A percentile compares a stretch with the other conserved stretches of the same genome.
phyloP scores from a whole-genome alignment of 306 rosid species.

The Medicago ruthenica region DNA sequence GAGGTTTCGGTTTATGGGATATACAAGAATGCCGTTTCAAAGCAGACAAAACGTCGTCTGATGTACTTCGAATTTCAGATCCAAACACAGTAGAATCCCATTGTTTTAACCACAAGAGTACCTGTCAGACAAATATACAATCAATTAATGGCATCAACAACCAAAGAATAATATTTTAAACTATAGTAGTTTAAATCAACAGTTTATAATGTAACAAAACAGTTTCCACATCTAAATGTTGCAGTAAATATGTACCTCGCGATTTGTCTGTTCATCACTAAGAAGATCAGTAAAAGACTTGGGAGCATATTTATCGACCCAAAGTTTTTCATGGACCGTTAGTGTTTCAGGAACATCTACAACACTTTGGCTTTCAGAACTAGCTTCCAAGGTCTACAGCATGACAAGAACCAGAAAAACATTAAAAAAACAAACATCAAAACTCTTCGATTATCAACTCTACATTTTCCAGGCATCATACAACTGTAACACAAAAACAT shows the following conservation, averaged over 20 bases:
- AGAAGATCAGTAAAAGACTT: slow-evolving; percentile 91
- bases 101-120: slow-evolving; percentile 91
- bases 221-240: slow-evolving; percentile 4
- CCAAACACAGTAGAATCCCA: slow-evolving; percentile 95
- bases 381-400: slow-evolving; percentile 70
- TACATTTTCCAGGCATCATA: slow-evolving; percentile 18
- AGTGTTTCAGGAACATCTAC: slow-evolving; percentile 58
- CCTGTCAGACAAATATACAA: slow-evolving; percentile 56
- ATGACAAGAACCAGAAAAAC: slow-evolving; percentile 36
- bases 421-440: slow-evolving; percentile 13
- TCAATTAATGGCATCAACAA: slow-evolving; percentile 34
- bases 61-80: slow-evolving; percentile 82
- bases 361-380: slow-evolving; percentile 61
- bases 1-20: slow-evolving; percentile 66
- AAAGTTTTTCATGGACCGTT: slow-evolving; percentile 67
- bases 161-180: slow-evolving; percentile 21
- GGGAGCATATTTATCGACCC: slow-evolving; percentile 98
- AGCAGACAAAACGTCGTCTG: slow-evolving; percentile 85
- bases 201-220: slow-evolving; percentile 2
- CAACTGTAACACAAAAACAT: slow-evolving; percentile 6
- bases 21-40: slow-evolving; percentile 82
- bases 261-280: slow-evolving; percentile 96
- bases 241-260: slow-evolving; percentile 66
- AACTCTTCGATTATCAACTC: slow-evolving; percentile 24
- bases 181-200: slow-evolving; percentile 20